Conservation (phyloP, 495 filamentous ascomycete genomes). For the Hypoxylon rickii region DNA sequence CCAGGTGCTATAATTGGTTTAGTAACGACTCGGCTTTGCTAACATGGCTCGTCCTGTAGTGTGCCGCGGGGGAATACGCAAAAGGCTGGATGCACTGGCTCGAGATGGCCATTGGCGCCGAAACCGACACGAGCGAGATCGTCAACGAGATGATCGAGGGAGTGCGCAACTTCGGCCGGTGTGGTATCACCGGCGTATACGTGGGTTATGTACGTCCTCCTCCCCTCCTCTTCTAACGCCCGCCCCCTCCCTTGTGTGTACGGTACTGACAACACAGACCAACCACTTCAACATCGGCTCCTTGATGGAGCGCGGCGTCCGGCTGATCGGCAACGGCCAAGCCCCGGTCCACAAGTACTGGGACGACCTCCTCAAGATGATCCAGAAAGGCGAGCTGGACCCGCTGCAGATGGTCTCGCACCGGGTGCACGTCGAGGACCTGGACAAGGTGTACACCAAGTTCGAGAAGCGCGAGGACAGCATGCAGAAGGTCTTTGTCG, state of each 20-base stretch:
- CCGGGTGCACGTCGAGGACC: slow-evolving; percentile 73
- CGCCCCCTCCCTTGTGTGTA: neutral
- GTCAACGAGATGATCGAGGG: slow-evolving; percentile 86
- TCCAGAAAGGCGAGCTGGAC: slow-evolving; percentile 72
- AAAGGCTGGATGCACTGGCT: slow-evolving; percentile 83
- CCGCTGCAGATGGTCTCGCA: slow-evolving; percentile 81
- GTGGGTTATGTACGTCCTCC: slow-evolving; percentile 70
- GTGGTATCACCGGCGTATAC: slow-evolving; percentile 81
- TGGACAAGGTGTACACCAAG: slow-evolving; percentile 69
- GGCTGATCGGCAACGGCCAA: slow-evolving; percentile 82
- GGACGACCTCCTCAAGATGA: slow-evolving; percentile 71
- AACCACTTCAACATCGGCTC: slow-evolving; percentile 85
- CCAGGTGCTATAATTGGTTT: neutral
- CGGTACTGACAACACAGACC: slow-evolving; percentile 51
- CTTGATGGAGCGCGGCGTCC: slow-evolving; percentile 85
- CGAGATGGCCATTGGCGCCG: slow-evolving; percentile 71
- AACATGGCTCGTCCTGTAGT: no score
- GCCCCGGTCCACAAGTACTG: slow-evolving; percentile 85
- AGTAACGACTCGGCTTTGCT: no score
- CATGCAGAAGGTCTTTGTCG: slow-evolving; percentile 73
- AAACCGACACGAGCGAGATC: slow-evolving; percentile 87
- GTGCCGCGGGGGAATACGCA: slow-evolving; percentile 81
- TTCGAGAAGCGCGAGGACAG: slow-evolving; percentile 71
- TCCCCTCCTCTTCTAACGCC: neutral
- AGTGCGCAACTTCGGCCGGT: slow-evolving; percentile 74